Evolutionary conservation across 1,284 basidiomycete species (phyloP).

Genomic region (Heterobasidion occidentale): DNA sequence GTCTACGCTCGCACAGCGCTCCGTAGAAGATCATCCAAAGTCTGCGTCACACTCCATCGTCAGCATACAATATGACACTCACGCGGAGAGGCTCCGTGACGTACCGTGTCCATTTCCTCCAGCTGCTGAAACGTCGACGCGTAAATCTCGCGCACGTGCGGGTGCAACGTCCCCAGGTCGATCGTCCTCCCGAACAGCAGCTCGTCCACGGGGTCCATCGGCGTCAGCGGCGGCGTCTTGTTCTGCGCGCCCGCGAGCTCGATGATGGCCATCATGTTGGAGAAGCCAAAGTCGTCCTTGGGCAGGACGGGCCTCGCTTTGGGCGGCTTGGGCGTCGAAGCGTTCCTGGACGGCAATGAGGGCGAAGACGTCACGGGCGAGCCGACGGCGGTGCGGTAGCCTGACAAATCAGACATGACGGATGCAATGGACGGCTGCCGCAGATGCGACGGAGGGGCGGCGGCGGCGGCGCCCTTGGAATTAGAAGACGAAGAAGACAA

Average conservation of each 20-base stretch:
- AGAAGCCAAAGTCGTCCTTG: conserved; percentile 77
- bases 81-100: conserved; percentile 13
- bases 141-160: conserved; percentile 65
- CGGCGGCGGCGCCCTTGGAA: conserved; percentile 2
- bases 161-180: conserved; percentile 59
- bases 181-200: conserved; percentile 65
- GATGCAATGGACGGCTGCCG: conserved; percentile 60
- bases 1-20: conserved; percentile 13
- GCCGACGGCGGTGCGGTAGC: conserved; percentile 42
- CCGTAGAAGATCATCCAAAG: conserved; percentile 27
- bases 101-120: conserved; percentile 73
- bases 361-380: conserved; percentile 16
- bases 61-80: background rate
- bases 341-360: conserved; percentile 20
- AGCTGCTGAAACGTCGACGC: conserved; percentile 64
- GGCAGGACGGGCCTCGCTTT: conserved; percentile 40
- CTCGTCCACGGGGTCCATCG: conserved; percentile 65
- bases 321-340: conserved; percentile 12
- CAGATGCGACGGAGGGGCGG: conserved; percentile 20
- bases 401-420: conserved; percentile 52
- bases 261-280: conserved; percentile 79
- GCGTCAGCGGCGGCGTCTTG: conserved; percentile 35
- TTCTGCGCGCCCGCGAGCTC: conserved; percentile 48
- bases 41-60: conserved; percentile 12
- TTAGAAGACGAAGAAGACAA: background rate